Percentiles rank a stretch among this genome's conserved stretches.
Conservation (phyloP, 768 basidiomycete genomes). For the Mrakia gelida region DNA sequence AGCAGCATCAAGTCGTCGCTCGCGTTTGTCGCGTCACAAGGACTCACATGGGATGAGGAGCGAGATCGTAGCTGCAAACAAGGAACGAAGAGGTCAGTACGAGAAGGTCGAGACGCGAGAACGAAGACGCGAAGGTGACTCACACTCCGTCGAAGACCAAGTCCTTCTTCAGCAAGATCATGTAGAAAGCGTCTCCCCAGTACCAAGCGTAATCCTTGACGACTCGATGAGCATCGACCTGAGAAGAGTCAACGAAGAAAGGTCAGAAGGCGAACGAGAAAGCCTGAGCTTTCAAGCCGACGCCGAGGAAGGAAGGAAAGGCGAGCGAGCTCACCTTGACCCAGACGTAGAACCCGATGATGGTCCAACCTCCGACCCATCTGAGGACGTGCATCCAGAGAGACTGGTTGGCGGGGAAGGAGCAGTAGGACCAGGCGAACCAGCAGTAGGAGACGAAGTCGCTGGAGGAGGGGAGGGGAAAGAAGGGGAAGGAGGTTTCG, state of each 20-base stretch:
- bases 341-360: constrained; percentile 96
- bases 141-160: constrained; percentile 98
- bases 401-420: constrained; percentile 74
- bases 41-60: constrained; percentile 52
- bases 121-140: constrained; percentile 75
- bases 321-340: constrained; percentile 57
- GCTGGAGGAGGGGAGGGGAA: constrained; percentile 49
- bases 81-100: not conserved
- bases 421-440: constrained; percentile 46
- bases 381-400: constrained; percentile 69
- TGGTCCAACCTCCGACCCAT: constrained; percentile 77
- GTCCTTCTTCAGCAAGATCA: constrained; percentile 48
- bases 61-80: constrained; percentile 34
- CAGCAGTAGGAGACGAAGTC: constrained; percentile 34
- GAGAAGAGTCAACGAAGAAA: not conserved
- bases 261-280: not conserved
- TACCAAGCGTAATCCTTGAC: constrained; percentile 96
- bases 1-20: no score
- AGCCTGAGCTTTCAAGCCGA: not conserved
- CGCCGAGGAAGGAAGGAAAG: not conserved
- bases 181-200: constrained; percentile 41
- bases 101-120: not conserved
- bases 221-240: constrained; percentile 88
- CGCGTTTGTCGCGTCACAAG: not conserved
- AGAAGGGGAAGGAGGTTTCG: not conserved